Conservation (phyloP, 1,284 basidiomycete genomes). For the Microbotryum saponariae region DNA sequence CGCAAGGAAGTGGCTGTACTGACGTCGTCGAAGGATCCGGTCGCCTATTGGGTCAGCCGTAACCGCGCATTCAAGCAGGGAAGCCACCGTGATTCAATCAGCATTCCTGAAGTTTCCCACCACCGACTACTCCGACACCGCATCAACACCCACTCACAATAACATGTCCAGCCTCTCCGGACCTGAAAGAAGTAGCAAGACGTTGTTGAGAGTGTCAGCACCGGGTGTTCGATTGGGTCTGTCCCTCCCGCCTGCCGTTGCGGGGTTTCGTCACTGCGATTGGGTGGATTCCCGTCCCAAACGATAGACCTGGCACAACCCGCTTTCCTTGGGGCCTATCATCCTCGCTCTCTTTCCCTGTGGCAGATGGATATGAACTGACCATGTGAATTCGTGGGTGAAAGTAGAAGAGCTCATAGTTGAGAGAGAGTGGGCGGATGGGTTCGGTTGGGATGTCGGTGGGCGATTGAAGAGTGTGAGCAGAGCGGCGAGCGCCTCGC, state of each 20-base stretch:
- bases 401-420: background rate
- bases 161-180: slow-evolving; percentile 4
- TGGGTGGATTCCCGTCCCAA: background rate
- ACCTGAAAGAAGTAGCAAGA: slow-evolving; percentile 1
- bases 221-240: background rate
- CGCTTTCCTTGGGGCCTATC: background rate
- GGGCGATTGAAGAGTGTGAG: background rate
- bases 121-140: no score
- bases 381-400: slow-evolving; percentile 15
- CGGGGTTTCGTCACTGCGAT: background rate
- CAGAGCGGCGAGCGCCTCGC: background rate
- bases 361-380: background rate
- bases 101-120: background rate
- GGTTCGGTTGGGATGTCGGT: background rate
- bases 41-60: slow-evolving; percentile 3
- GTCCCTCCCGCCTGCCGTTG: background rate
- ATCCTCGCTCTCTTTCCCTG: background rate
- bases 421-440: background rate
- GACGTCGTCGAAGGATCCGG: slow-evolving; percentile 17
- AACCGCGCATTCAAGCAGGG: background rate
- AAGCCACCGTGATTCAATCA: background rate
- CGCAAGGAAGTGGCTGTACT: background rate
- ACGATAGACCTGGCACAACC: background rate
- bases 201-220: background rate
- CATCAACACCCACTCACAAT: background rate